These are phyloP conservation scores for Phytophthora sp. DNA, from an alignment of 352 stramenopile genomes.

Conservation along the genomic window DNA sequence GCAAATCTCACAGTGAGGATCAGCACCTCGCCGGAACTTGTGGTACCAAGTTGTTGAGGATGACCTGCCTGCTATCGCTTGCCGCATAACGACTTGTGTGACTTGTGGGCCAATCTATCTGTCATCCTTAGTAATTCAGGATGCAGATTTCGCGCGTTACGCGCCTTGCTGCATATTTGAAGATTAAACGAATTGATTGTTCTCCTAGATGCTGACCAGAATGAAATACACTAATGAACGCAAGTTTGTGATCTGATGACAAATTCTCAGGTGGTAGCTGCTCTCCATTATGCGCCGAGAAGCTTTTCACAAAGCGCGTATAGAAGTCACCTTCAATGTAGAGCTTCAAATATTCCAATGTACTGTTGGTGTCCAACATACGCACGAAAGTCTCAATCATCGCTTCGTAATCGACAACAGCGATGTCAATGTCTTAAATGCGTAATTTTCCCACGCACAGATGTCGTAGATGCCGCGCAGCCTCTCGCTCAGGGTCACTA, in stretches of 20 bases:
- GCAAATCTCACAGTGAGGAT: no score
- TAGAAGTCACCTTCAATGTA: constrained; percentile 25
- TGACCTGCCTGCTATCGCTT: no score
- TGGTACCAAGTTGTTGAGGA: no score
- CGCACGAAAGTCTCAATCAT: constrained; percentile 20
- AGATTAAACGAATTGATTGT: constrained; percentile 9
- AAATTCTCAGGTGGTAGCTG: constrained; percentile 8
- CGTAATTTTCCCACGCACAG: constrained; percentile 25
- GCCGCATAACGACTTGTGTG: no score
- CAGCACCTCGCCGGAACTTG: no score
- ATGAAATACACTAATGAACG: constrained; percentile 8
- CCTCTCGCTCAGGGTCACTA: constrained; percentile 10
- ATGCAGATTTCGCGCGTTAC: constrained; percentile 26
- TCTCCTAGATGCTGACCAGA: constrained; percentile 2
- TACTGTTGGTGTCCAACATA: constrained; percentile 28
- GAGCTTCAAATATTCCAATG: constrained; percentile 23
- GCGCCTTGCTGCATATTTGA: constrained; percentile 20
- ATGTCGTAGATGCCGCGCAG: constrained; percentile 10
- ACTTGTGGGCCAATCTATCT: no score
- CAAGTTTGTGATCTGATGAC: constrained; percentile 5
- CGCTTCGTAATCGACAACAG: constrained; percentile 16
- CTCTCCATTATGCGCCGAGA: constrained; percentile 15
- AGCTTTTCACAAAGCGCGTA: constrained; percentile 13
- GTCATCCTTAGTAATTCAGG: constrained; percentile 24
- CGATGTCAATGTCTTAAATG: constrained; percentile 21